Conservation (phyloP, 2,329 filamentous ascomycete genomes). For the Cordyceps javanica region DNA sequence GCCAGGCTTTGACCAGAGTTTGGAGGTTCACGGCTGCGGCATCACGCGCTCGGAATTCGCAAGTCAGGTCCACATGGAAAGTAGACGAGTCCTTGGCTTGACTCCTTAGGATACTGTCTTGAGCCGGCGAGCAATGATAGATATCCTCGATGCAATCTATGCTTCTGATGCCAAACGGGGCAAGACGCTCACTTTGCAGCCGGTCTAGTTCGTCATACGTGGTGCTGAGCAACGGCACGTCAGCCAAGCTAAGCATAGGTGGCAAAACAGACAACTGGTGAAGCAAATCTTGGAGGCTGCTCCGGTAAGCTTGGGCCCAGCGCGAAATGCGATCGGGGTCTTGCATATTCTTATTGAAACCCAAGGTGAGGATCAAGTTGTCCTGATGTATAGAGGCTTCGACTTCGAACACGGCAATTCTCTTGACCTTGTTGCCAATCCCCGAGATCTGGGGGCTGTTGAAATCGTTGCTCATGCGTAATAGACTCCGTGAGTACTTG, state of each 20-base stretch:
- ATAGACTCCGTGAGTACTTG: not conserved
- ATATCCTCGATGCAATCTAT: not conserved
- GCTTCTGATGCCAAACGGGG: not conserved
- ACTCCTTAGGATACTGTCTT: not conserved
- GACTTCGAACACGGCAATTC: not conserved
- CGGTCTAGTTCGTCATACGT: not conserved
- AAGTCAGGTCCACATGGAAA: not conserved
- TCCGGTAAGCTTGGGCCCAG: not conserved
- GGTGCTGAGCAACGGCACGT: not conserved
- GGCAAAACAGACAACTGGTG: not conserved
- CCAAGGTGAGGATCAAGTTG: not conserved
- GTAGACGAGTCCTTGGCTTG: not conserved
- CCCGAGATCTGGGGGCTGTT: not conserved
- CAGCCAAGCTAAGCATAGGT: not conserved
- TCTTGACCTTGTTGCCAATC: not conserved
- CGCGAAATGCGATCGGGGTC: not conserved
- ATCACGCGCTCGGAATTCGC: not conserved
- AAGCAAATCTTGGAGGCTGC: not conserved
- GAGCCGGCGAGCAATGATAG: not conserved
- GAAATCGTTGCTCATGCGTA: not conserved
- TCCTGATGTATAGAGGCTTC: not conserved
- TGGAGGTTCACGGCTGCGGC: not conserved
- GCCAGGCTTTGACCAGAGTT: not conserved
- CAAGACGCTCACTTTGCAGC: not conserved
- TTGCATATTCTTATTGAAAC: not conserved